Evolutionary conservation across 345 rosid species (phyloP).

Genomic region (Fremontodendron californicum): DNA sequence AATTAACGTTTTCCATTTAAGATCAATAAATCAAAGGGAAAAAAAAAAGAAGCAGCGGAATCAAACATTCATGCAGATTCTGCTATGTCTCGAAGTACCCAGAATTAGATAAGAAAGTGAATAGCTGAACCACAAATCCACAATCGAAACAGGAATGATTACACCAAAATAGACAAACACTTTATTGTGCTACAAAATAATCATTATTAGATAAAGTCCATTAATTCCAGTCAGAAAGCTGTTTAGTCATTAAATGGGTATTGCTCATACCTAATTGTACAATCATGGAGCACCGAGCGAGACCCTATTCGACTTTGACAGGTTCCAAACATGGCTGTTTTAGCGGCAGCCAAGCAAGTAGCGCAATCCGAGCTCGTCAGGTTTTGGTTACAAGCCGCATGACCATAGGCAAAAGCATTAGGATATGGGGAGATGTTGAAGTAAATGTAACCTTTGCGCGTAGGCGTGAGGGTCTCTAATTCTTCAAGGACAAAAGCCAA

Average conservation of each 20-base stretch:
- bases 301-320: constrained; percentile 45
- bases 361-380: constrained; percentile 38
- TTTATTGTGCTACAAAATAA: not conserved
- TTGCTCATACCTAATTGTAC: constrained; percentile 61
- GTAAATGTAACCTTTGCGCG: constrained; percentile 31
- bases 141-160: not conserved
- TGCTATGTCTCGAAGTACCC: not conserved
- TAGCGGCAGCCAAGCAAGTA: constrained; percentile 44
- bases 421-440: constrained; percentile 57
- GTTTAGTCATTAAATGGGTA: constrained; percentile 41
- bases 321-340: constrained; percentile 26
- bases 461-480: constrained; percentile 26
- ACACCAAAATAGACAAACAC: constrained; percentile 10
- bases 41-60: not conserved
- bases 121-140: not conserved
- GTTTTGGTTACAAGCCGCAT: constrained; percentile 42
- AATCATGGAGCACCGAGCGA: constrained; percentile 49
- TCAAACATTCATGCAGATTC: not conserved
- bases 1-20: too few species aligned
- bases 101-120: not conserved
- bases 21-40: too few species aligned
- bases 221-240: not conserved
- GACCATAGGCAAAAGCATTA: constrained; percentile 56
- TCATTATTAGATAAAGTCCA: not conserved
- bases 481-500: constrained; percentile 36